These are phyloP conservation scores for Ambrosiella cleistominuta DNA, from an alignment of 2,329 filamentous ascomycete species.

Conservation along the genomic window DNA sequence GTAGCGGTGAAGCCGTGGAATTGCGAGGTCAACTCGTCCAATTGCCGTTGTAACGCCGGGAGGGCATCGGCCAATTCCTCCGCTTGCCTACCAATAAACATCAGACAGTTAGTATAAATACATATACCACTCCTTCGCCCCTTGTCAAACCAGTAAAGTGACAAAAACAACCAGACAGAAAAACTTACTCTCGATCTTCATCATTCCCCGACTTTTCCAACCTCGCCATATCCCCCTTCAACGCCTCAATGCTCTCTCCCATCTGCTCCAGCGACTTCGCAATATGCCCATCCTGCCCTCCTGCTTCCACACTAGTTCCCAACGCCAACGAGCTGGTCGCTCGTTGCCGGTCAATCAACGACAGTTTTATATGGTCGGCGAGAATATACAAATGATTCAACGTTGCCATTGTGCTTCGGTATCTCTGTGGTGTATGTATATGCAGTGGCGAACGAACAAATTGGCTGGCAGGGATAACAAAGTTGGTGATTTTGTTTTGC, in stretches of 20 bases:
- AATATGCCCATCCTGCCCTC: slow-evolving; percentile 75
- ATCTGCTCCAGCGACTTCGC: slow-evolving; percentile 76
- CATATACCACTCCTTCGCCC: background rate
- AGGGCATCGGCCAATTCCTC: slow-evolving; percentile 44
- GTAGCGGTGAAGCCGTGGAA: slow-evolving; percentile 50
- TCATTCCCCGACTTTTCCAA: slow-evolving; percentile 48
- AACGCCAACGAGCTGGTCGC: slow-evolving; percentile 24
- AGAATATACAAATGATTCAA: slow-evolving; percentile 73
- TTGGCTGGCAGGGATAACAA: background rate
- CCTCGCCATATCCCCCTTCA: slow-evolving; percentile 46
- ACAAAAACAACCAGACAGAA: background rate
- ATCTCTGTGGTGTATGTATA: background rate
- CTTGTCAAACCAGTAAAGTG: background rate
- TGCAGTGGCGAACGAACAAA: background rate
- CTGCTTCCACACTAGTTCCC: slow-evolving; percentile 54
- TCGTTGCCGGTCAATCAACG: slow-evolving; percentile 77
- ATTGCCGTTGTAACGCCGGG: slow-evolving; percentile 52
- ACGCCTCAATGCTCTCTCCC: slow-evolving; percentile 54
- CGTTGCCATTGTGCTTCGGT: slow-evolving; percentile 30
- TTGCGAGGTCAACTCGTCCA: slow-evolving; percentile 59
- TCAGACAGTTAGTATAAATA: background rate
- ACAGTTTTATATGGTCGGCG: slow-evolving; percentile 92
- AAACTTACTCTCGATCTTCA: slow-evolving; percentile 27
- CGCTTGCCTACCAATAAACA: slow-evolving; percentile 23
- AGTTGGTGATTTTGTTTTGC: background rate